These are phyloP conservation scores for Diaporthe vexans DNA, from an alignment of 2,329 filamentous ascomycete species.

Conservation along the genomic window DNA sequence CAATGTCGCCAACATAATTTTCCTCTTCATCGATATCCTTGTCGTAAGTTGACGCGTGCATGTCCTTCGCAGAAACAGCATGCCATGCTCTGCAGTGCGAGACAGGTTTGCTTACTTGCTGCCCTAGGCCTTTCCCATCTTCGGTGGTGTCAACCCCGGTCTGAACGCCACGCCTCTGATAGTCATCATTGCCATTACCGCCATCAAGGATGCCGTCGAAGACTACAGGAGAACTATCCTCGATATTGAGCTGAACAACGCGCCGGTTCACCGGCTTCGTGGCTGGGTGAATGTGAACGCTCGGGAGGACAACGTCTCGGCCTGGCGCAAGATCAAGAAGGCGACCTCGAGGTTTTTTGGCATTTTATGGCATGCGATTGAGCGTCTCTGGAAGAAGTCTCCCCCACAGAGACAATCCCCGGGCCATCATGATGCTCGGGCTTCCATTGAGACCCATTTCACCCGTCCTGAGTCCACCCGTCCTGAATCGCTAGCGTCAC, in stretches of 20 bases:
- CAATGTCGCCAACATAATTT: constrained; percentile 98
- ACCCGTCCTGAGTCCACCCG: constrained; percentile 46
- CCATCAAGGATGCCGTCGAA: constrained; percentile 96
- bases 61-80: too few relatives aligned
- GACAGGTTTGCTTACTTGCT: neutral
- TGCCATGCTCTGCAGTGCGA: too few relatives aligned
- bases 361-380: constrained; percentile 64
- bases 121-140: constrained; percentile 91
- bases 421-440: constrained; percentile 61
- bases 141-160: constrained; percentile 91
- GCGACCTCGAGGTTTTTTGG: constrained; percentile 75
- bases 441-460: constrained; percentile 74
- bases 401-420: too few relatives aligned
- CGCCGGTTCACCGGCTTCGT: constrained; percentile 88
- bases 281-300: constrained; percentile 96
- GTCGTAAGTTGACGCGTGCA: constrained; percentile 72
- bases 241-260: constrained; percentile 96
- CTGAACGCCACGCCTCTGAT: constrained; percentile 93
- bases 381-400: constrained; percentile 62
- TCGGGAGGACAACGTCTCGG: constrained; percentile 84
- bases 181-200: constrained; percentile 88
- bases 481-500: constrained; percentile 46
- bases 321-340: constrained; percentile 94
- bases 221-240: constrained; percentile 93
- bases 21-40: constrained; percentile 95